Evolutionary conservation across 768 basidiomycete species (phyloP), one percentile per base, ranked within the genome.

Genomic region (Vararia minispora): DNA sequence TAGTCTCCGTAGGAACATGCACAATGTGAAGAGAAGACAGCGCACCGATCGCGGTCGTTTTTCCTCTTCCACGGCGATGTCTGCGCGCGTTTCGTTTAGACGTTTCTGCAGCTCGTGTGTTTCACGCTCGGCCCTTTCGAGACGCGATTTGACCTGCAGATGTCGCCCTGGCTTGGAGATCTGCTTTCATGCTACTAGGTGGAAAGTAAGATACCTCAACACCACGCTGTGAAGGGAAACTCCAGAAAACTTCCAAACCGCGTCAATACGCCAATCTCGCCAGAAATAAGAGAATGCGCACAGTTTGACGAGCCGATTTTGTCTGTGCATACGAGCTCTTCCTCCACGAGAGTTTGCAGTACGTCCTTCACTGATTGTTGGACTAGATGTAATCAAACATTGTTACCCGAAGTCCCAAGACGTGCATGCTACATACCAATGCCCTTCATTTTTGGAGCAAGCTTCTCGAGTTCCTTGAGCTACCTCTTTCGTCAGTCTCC

Each of bases 231-330:
- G 87, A 90, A 12, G 90, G 90, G 55, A 95, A 94, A 52, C 86
- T 86, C 91, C 91, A 95, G 57, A 87, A 94, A 60, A 92, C 90
- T 92, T 44, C 14, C 16, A 24, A 46, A 42, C 32, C 37, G 40
- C 29, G 40, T 26, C 47, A 49, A 49, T 56, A 52, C 44, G 49
- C 47, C 44, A 40, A 39, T 36, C 3, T 3, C 3, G 41, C 35
- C 21, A 6, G 1, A 43, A 31, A 7, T 13, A 14, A 47, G 18
- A 54, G 25, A 40, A 3, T 4, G 59, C 80, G 49, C 54, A 89
- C 91, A 95, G 54, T 94, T 95, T 3, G 87, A 88, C 7, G 90
- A 84, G 23, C 91, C 91, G 40, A 94, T 91, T 61, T 97, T 97
- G 58, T 97, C 92, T 31, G 66, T 66, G 53, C 84, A 77, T 17